phyloP scores from a whole-genome alignment of 371 early-diverging fungal genomes.

The Mucor piriformis region DNA sequence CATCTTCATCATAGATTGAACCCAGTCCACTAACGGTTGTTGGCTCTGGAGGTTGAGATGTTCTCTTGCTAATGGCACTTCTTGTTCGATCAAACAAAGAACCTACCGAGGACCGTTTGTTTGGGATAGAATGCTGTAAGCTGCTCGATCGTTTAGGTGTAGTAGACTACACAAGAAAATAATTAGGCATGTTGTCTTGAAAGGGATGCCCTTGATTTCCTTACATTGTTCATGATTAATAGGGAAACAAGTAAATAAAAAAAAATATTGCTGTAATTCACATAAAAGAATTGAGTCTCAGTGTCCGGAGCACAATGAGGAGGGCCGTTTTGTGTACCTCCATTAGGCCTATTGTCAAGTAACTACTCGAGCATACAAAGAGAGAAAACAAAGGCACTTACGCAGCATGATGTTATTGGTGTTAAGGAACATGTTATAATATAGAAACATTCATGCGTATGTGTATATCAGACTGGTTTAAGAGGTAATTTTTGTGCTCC shows the following conservation, averaged over 20 bases:
- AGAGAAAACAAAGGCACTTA: too few relatives aligned
- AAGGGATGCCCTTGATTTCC: too few relatives aligned
- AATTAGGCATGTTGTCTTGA: not conserved
- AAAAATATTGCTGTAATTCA: not conserved
- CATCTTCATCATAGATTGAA: constrained; percentile 22
- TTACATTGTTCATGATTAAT: not conserved
- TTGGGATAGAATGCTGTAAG: constrained; percentile 1
- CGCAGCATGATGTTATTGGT: too few relatives aligned
- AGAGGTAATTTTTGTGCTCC: too few relatives aligned
- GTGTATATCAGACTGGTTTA: not conserved
- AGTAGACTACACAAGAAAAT: not conserved
- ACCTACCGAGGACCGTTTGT: constrained; percentile 9
- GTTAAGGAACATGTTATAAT: too few relatives aligned
- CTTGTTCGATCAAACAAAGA: constrained; percentile 22
- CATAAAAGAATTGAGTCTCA: too few relatives aligned
- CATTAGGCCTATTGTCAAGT: too few relatives aligned
- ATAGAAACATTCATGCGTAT: too few relatives aligned
- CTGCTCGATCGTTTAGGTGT: constrained; percentile 25
- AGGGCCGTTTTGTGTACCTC: too few relatives aligned
- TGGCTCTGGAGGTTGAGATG: constrained; percentile 3
- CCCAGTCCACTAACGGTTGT: not conserved
- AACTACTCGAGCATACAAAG: too few relatives aligned
- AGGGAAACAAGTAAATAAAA: not conserved
- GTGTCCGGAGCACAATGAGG: too few relatives aligned
- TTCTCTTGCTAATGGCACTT: constrained; percentile 17